Base-by-base conservation (phyloP, 331 rosid species). In the Dryas integrifolia region DNA sequence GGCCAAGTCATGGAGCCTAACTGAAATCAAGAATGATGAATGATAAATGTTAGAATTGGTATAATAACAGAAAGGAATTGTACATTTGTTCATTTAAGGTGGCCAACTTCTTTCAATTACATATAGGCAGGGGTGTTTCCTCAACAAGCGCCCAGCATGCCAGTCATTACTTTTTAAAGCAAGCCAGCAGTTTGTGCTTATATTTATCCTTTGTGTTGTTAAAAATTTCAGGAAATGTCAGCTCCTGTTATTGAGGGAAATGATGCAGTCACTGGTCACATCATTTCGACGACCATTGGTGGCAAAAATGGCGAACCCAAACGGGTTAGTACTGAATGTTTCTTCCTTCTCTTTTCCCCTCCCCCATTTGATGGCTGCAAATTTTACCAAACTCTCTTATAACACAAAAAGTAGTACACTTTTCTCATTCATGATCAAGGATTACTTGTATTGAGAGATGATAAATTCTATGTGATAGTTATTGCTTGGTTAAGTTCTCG, bases 301-400 rank as follows among this genome's bases (percentile, higher is more conserved):
- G 98, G 98, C 59, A 95, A 89, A 85, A 91, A 95, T 80, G 97
- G 96, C n/a, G 96, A 91, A 87, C 97, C 96, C 48, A 95, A 95
- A 84, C 87, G 71, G 92, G 98, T 91, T 62, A 48, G 86, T 70
- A 57, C 58, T 9, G 75, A 43, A 40, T 68, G 61, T 71, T 58
- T 72, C 43, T 60, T 67, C 68, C 44, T 56, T 61, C 9, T 10
- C 18, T 53, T 43, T 52, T 52, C 46, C 14, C 14, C 24, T 66
- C 18, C 12, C 44, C 14, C 52, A 18, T 70, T n/a, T 46, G 18
- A 9, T 26, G 18, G 67, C 58, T 15, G 9, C 6, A 16, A 57
- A 11, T 58, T 10, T 10, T 26, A n/a, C 15, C n/a, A 46, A 72
- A 46, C 26, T 45, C 46, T 58, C 24, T 52, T 21, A 40, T 16